Base-by-base conservation (phyloP, 352 stramenopile species). In the Blastocystis sp. region DNA sequence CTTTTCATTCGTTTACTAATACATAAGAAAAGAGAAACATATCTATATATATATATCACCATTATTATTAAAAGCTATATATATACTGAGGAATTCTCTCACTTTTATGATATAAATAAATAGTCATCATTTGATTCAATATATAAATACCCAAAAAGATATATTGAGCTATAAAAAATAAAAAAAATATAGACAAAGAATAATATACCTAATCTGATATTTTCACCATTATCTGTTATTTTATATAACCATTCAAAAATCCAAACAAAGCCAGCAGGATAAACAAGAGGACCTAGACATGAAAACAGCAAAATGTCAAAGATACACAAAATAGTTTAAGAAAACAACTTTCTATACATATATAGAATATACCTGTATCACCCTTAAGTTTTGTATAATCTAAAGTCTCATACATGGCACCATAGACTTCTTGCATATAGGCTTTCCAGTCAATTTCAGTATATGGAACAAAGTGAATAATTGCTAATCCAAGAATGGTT, bases 391-490 rank as follows among this genome's bases (percentile, higher is more conserved):
- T 80, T 27, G 78, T 45, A 72, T 98, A 98, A 72, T 96, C 78
- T 25, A 80, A 76, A 68, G 95, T 84, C 56, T 87, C 88, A 35
- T 75, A 72, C 34, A 93, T 76, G 67, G 91, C 88, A 25, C 76
- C 67, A 56, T 80, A 75, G 23, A 96, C 88, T 71, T 96, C 83
- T 75, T 95, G 75, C 88, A 98, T 96, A 75, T 96, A 98, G 11
- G 91, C 88, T 62, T 81, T 77, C 86, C 87, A 98, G 72, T 98
- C 91, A 66, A 98, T 98, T 74, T 96, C 87, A 33, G 91, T 54
- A 62, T 42, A 62, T 6, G 52, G 52, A 52, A 62, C 52, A 52
- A 37, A 62, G 24, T 35, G 35, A 21, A 62, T 62, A 16, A 62
- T 40, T 1, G 54, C 18, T 18, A 39, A 62, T 10, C 52, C 52